These are phyloP conservation scores for Dactylis glomerata DNA, from an alignment of 176 grass and related monocot genomes.

Conservation along the genomic window DNA sequence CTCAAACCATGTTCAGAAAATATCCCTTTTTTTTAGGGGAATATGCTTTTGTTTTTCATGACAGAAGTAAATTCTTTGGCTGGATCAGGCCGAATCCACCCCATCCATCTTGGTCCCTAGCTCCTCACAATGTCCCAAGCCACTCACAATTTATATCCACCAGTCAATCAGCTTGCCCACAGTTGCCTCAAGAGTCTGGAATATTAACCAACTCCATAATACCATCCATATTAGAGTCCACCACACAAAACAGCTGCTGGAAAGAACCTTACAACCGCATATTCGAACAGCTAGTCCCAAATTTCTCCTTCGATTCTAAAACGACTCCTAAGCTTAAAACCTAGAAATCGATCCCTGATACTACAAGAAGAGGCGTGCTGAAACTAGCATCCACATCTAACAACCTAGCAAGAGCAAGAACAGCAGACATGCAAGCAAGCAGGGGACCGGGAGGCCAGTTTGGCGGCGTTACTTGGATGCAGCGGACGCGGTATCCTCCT, in stretches of 20 bases:
- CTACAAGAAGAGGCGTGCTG: not conserved
- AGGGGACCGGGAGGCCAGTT: not conserved
- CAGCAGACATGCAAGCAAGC: not conserved
- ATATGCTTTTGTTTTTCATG: not conserved
- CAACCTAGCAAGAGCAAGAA: not conserved
- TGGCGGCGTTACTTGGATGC: slow-evolving; percentile 33
- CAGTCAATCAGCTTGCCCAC: not conserved
- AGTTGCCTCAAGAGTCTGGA: not conserved
- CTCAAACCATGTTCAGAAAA: not conserved
- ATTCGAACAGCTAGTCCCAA: not conserved
- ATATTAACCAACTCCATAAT: not conserved
- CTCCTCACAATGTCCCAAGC: not conserved
- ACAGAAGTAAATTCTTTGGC: not conserved
- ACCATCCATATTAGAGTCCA: not conserved
- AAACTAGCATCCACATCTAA: not conserved
- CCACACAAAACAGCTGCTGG: not conserved
- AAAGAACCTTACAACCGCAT: not conserved
- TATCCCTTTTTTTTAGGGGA: too few relatives aligned
- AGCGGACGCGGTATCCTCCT: slow-evolving; percentile 63
- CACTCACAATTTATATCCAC: not conserved
- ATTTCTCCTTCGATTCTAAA: not conserved
- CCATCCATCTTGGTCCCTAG: not conserved
- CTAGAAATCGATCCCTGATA: not conserved
- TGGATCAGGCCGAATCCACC: not conserved
- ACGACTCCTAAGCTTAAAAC: not conserved